Conservation (phyloP, 192 early-diverging fungal species). For the Backusella tuberculispora region DNA sequence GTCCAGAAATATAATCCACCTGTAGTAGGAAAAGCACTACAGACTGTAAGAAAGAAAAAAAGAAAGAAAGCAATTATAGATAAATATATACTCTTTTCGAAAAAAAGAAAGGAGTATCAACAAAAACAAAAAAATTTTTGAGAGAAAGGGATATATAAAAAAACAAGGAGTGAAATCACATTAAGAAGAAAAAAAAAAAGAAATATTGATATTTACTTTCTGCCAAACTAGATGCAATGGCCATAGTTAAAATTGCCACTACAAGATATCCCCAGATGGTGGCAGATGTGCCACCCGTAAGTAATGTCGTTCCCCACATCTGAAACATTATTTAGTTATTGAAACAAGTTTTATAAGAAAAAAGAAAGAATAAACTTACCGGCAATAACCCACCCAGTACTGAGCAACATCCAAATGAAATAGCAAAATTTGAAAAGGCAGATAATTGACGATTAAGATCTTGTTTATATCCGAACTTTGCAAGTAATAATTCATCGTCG, state of each 20-base stretch:
- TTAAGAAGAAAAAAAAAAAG: slow-evolving; percentile 22
- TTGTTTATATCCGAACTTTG: slow-evolving; percentile 29
- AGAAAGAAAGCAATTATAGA: too few species aligned
- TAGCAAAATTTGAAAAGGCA: slow-evolving; percentile 51
- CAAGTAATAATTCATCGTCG: slow-evolving; percentile 13
- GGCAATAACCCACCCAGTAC: slow-evolving; percentile 51
- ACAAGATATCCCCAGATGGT: slow-evolving; percentile 53
- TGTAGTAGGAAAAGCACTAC: slow-evolving; percentile 47
- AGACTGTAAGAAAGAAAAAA: background rate
- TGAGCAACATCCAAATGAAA: slow-evolving; percentile 52
- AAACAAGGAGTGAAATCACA: slow-evolving; percentile 35
- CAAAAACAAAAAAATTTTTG: too few species aligned
- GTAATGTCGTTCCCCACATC: slow-evolving; percentile 43
- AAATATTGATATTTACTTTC: slow-evolving; percentile 41
- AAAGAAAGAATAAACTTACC: slow-evolving; percentile 12
- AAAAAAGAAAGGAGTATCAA: too few species aligned
- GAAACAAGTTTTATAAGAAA: background rate
- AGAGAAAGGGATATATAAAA: background rate
- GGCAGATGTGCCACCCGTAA: slow-evolving; percentile 46
- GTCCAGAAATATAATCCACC: slow-evolving; percentile 56
- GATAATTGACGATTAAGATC: slow-evolving; percentile 49
- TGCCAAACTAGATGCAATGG: slow-evolving; percentile 46
- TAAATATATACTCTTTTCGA: too few species aligned
- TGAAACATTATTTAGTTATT: background rate
- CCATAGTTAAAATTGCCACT: slow-evolving; percentile 47